Evolutionary conservation across 2,329 filamentous ascomycete genomes (phyloP).

Genomic region (Ilyonectria destructans): DNA sequence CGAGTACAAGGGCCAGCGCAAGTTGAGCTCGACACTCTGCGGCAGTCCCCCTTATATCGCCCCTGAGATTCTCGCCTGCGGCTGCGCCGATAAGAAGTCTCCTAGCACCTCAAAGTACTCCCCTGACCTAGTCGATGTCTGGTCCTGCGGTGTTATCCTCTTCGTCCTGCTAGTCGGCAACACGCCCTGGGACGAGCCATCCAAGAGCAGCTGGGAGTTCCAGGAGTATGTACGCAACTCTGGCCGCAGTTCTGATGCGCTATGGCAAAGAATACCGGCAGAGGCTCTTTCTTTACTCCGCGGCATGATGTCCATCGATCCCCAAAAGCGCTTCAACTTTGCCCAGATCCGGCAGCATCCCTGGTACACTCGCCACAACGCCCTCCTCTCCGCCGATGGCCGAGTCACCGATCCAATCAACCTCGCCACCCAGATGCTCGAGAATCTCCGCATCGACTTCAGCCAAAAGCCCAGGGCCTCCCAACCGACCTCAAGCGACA

Average conservation of each 20-base stretch:
- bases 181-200: conserved; percentile 97
- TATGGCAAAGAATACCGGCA: conserved; percentile 86
- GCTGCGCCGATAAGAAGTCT: conserved; percentile 63
- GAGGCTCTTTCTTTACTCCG: conserved; percentile 86
- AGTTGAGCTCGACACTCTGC: conserved; percentile 90
- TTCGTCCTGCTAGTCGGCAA: conserved; percentile 97
- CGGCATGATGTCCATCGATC: conserved; percentile 92
- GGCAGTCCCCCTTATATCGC: conserved; percentile 98
- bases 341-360: conserved; percentile 90
- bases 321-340: conserved; percentile 84
- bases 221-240: conserved; percentile 87
- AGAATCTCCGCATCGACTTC: conserved; percentile 91
- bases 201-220: conserved; percentile 89
- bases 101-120: conserved; percentile 74
- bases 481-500: conserved; percentile 60
- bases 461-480: conserved; percentile 75
- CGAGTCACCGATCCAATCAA: conserved; percentile 83
- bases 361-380: conserved; percentile 92
- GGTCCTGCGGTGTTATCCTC: conserved; percentile 98
- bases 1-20: conserved; percentile 86
- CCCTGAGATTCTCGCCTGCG: conserved; percentile 84
- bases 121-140: conserved; percentile 90
- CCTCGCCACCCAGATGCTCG: conserved; percentile 95
- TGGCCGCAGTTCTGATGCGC: conserved; percentile 86
- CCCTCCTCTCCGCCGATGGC: conserved; percentile 82